A percentile compares a stretch with the other conserved stretches of the same genome.
phyloP scores from a whole-genome alignment of 2,329 filamentous ascomycete genomes.

The Didymella pomorum region DNA sequence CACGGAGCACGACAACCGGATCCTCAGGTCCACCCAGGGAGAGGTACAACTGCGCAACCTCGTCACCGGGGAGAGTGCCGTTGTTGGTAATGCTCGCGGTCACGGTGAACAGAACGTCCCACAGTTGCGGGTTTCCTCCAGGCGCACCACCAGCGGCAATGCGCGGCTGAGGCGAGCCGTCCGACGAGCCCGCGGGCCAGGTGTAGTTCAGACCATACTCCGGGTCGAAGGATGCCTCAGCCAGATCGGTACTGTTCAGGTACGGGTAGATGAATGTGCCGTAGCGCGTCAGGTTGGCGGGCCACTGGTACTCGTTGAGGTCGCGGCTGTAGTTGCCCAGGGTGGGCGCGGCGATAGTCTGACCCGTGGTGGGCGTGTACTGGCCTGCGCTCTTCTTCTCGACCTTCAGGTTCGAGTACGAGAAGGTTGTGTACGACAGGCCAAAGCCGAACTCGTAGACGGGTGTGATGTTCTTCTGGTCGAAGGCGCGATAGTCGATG shows the following conservation, averaged over 20 bases:
- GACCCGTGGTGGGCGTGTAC: conserved; percentile 69
- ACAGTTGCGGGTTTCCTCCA: conserved; percentile 69
- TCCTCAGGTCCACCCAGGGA: conserved; percentile 81
- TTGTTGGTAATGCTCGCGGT: conserved; percentile 76
- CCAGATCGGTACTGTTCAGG: conserved; percentile 69
- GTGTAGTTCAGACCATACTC: conserved; percentile 67
- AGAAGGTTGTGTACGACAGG: conserved; percentile 80
- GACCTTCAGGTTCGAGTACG: conserved; percentile 73
- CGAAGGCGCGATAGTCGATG: conserved; percentile 82
- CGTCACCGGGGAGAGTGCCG: conserved; percentile 70
- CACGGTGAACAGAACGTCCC: conserved; percentile 73
- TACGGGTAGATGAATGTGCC: conserved; percentile 74
- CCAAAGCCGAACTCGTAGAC: conserved; percentile 85
- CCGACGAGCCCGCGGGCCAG: conserved; percentile 65
- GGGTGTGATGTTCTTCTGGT: conserved; percentile 69
- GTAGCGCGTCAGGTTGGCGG: conserved; percentile 63
- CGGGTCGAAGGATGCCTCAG: conserved; percentile 65
- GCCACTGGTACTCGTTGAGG: conserved; percentile 73
- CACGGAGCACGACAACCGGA: conserved; percentile 71
- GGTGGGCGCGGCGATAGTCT: conserved; percentile 68
- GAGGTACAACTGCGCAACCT: conserved; percentile 79
- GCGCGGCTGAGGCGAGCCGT: conserved; percentile 65
- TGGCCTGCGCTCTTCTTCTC: conserved; percentile 57
- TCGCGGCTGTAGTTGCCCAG: conserved; percentile 71
- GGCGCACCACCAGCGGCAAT: conserved; percentile 70